Evolutionary conservation across 768 basidiomycete species (phyloP), one percentile per base, ranked within the genome.

Genomic region (Lentinula detonsa): DNA sequence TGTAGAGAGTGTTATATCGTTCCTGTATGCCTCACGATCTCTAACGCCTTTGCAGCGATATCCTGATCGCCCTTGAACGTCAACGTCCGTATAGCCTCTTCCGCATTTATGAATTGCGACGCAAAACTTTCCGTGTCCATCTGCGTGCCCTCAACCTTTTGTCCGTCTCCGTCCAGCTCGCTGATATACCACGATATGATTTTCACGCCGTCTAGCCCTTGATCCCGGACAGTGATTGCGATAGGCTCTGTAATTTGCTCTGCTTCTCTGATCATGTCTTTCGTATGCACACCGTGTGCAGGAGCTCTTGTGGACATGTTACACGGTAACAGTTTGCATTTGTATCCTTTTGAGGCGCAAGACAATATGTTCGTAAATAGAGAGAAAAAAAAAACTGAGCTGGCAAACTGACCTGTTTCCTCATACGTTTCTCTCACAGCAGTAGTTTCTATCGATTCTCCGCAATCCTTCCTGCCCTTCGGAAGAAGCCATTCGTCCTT

Each of bases 371-470:
- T 28, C 28, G 28, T 28, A 28, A 28, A 28, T 3, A 28, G 28
- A 39, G 37, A 13, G 0, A 13, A 39, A 13, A 39, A 13, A 13
- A 39, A 39, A 39, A 39, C 9, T 39, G 37, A 39, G 37, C 7
- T 8, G 3, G 37, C 7, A 13, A 39, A 60, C 40, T 60, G 3
- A 52, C 59, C 85, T 0, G 85, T 87, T 73, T 87, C 85, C 66
- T 85, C 87, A 66, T 76, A 85, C 0, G 85, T 85, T 71, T 88
- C 86, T 16, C 87, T 76, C 5, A 84, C 62, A 0, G 86, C 85
- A 1, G 85, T 75, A 1, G 60, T 64, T 59, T 81, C 78, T 16
- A 84, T 71, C 5, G 73, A 71, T 69, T 87, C 86, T 1, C 79
- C 79, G 21, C 74, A 67, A 66, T 87, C 84, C 66, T 87, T 86